Conservation (phyloP, 306 rosid species). For the Crataegus laevigata region DNA sequence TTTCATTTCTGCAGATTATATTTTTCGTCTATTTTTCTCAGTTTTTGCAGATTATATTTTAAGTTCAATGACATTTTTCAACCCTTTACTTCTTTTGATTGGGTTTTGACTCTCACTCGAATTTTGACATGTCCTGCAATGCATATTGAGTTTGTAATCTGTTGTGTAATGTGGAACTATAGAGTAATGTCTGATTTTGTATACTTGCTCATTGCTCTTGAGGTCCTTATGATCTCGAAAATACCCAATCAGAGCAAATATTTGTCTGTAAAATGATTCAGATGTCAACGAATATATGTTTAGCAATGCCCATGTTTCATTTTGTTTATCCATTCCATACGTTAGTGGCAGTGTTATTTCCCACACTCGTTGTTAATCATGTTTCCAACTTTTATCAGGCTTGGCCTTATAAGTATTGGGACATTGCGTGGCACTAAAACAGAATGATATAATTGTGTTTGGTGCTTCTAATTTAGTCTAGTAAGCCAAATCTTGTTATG, state of each 20-base stretch:
- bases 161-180: slow-evolving; percentile 15
- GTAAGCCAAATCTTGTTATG: no score
- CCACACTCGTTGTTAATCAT: slow-evolving; percentile 10
- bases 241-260: slow-evolving; percentile 11
- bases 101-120: slow-evolving; percentile 30
- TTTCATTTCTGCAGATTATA: neutral
- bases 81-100: neutral
- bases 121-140: slow-evolving; percentile 23
- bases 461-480: no score
- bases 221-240: slow-evolving; percentile 17
- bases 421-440: no score
- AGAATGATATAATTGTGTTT: no score
- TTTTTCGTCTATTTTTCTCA: neutral
- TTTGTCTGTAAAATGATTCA: slow-evolving; percentile 3
- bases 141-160: slow-evolving; percentile 22
- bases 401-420: no score
- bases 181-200: slow-evolving; percentile 19
- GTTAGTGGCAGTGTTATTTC: slow-evolving; percentile 9
- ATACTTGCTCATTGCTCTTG: slow-evolving; percentile 13
- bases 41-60: no score
- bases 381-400: slow-evolving; percentile 11
- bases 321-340: slow-evolving; percentile 4
- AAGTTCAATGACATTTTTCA: slow-evolving; percentile 3
- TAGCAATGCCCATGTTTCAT: neutral
- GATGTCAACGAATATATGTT: neutral